These are phyloP conservation scores for Ogataea parapolymorpha DNA, from an alignment of 805 yeast genomes.

Conservation along the genomic window DNA sequence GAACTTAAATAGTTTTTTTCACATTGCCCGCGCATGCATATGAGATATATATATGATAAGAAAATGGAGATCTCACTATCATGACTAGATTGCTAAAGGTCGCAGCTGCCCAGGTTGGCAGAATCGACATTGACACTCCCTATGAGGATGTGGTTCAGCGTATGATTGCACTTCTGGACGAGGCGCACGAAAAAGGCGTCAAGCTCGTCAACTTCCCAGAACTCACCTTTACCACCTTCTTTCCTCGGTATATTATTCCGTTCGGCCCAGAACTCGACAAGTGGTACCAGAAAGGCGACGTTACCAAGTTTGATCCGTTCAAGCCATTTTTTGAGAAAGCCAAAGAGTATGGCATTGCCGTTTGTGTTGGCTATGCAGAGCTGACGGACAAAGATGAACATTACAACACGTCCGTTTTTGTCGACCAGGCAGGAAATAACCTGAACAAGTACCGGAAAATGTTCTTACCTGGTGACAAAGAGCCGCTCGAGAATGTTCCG, in stretches of 20 bases:
- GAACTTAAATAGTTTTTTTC: too few relatives aligned
- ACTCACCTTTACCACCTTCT: slow-evolving; percentile 34
- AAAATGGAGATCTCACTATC: too few relatives aligned
- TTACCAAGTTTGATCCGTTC: slow-evolving; percentile 25
- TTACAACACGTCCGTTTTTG: slow-evolving; percentile 34
- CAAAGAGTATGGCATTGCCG: slow-evolving; percentile 28
- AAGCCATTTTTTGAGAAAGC: slow-evolving; percentile 37
- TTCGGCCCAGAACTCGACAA: slow-evolving; percentile 34
- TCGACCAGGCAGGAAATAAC: slow-evolving; percentile 31
- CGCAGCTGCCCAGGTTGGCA: slow-evolving; percentile 35
- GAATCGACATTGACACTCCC: slow-evolving; percentile 31
- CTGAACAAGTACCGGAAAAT: slow-evolving; percentile 37
- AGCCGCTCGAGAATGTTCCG: slow-evolving; percentile 32
- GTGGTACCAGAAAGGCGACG: slow-evolving; percentile 36
- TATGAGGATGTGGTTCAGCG: slow-evolving; percentile 31
- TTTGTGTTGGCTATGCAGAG: slow-evolving; percentile 38
- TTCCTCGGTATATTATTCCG: slow-evolving; percentile 35
- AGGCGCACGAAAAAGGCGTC: slow-evolving; percentile 26
- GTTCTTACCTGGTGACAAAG: slow-evolving; percentile 36
- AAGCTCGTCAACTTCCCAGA: slow-evolving; percentile 37
- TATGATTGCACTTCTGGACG: slow-evolving; percentile 26
- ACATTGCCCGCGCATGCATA: too few relatives aligned
- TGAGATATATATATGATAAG: too few relatives aligned
- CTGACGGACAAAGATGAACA: slow-evolving; percentile 36
- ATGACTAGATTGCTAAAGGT: slow-evolving; percentile 19